Conservation (phyloP, 441 rosid species). For the Kokia cookei region DNA sequence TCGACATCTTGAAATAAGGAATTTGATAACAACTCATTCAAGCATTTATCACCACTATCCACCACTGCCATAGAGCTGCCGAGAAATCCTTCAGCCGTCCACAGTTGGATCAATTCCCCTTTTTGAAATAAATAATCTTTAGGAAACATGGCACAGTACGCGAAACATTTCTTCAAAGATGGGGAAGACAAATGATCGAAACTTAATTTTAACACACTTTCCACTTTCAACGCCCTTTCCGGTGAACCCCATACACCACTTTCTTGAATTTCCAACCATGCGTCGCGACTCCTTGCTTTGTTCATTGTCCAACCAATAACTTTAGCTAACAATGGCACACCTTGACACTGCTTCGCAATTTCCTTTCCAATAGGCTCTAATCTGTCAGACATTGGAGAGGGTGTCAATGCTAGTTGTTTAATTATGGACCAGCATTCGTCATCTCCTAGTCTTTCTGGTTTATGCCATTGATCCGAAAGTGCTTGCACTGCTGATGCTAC, state of each 20-base stretch:
- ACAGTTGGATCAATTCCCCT: not conserved
- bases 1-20: not conserved
- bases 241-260: too few species aligned
- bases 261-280: too few species aligned
- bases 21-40: not conserved
- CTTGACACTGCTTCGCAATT: slow-evolving; percentile 13
- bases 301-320: too few species aligned
- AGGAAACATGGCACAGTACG: too few species aligned
- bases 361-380: slow-evolving; percentile 13
- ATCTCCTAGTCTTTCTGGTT: not conserved
- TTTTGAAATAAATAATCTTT: too few species aligned
- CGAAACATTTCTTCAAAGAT: too few species aligned
- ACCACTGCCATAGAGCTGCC: not conserved
- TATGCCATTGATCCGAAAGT: not conserved
- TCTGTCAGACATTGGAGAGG: not conserved
- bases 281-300: too few species aligned
- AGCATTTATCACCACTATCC: not conserved
- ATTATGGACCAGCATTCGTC: not conserved
- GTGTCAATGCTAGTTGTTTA: not conserved
- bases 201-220: too few species aligned
- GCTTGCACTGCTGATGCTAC: slow-evolving; percentile 2
- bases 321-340: slow-evolving; percentile 5
- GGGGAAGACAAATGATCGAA: too few species aligned
- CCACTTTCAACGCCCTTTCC: too few species aligned
- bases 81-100: slow-evolving; percentile 23